These are phyloP conservation scores for Sporothrix dimorphospora DNA, from an alignment of 2,329 filamentous ascomycete species.

Conservation along the genomic window DNA sequence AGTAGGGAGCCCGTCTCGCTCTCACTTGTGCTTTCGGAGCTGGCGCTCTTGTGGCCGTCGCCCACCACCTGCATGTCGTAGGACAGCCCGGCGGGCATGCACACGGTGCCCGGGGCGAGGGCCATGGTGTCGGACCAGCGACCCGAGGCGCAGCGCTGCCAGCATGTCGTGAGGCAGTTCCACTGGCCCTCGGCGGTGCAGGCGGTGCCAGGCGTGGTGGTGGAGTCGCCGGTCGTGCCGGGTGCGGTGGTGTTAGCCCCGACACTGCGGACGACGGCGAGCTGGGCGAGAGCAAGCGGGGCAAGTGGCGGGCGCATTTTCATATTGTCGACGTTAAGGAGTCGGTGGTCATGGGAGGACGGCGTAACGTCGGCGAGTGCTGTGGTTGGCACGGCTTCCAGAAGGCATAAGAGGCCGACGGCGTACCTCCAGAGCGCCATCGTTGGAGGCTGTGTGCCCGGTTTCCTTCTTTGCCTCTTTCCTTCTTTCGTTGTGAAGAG, in stretches of 20 bases:
- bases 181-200: slow-evolving; percentile 56
- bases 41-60: too few relatives aligned
- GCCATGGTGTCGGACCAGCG: slow-evolving; percentile 51
- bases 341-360: not conserved
- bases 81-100: slow-evolving; percentile 48
- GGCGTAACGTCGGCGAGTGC: not conserved
- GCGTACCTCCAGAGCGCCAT: not conserved
- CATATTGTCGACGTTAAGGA: not conserved
- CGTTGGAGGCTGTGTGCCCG: not conserved
- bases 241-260: slow-evolving; percentile 6
- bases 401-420: not conserved
- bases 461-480: not conserved
- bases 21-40: not conserved
- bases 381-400: not conserved
- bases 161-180: slow-evolving; percentile 56
- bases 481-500: not conserved
- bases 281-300: not conserved
- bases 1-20: not conserved
- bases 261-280: not conserved
- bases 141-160: slow-evolving; percentile 55
- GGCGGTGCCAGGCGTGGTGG: slow-evolving; percentile 41
- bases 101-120: slow-evolving; percentile 51
- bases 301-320: not conserved
- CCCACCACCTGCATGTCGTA: slow-evolving; percentile 42
- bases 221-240: not conserved